Conservation (phyloP, 2,329 filamentous ascomycete species). For the Penicillium sp. region DNA sequence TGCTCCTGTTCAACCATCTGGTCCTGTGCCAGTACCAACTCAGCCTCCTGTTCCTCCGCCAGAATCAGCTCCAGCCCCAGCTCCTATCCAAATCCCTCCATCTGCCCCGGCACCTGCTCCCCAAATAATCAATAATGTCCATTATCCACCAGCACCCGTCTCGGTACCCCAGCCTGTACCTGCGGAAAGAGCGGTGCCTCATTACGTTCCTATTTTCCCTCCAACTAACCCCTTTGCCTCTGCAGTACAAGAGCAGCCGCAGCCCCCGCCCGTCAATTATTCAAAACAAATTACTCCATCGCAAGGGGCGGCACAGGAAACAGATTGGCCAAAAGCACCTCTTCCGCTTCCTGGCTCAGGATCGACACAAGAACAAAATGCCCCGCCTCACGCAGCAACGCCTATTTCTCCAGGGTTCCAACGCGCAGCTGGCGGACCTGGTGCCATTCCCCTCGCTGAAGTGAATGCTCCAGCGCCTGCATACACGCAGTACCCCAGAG, state of each 20-base stretch:
- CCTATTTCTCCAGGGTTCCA: slow-evolving; percentile 59
- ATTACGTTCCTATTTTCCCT: slow-evolving; percentile 56
- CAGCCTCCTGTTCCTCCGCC: background rate
- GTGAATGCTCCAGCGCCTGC: slow-evolving; percentile 33
- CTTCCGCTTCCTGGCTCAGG: background rate
- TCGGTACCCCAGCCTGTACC: slow-evolving; percentile 48
- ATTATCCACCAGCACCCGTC: slow-evolving; percentile 11
- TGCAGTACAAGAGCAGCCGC: slow-evolving; percentile 22
- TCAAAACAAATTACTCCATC: background rate
- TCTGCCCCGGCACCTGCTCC: slow-evolving; percentile 1
- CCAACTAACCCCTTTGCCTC: slow-evolving; percentile 43
- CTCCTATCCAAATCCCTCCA: background rate
- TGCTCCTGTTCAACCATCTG: background rate
- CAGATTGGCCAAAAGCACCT: background rate
- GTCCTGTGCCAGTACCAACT: background rate
- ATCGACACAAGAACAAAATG: background rate
- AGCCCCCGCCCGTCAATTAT: background rate
- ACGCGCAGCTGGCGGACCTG: slow-evolving; percentile 57
- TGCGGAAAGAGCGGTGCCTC: slow-evolving; percentile 22
- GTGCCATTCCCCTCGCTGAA: slow-evolving; percentile 56
- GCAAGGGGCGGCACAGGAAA: background rate
- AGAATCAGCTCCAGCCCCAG: too few species aligned
- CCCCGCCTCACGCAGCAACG: slow-evolving; percentile 53
- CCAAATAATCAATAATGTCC: slow-evolving; percentile 10
- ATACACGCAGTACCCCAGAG: slow-evolving; percentile 30